Percentiles rank a stretch among this genome's conserved stretches.
Evolutionary conservation across 257 asterid genomes (phyloP).

Genomic region (Penstemon barbatus): DNA sequence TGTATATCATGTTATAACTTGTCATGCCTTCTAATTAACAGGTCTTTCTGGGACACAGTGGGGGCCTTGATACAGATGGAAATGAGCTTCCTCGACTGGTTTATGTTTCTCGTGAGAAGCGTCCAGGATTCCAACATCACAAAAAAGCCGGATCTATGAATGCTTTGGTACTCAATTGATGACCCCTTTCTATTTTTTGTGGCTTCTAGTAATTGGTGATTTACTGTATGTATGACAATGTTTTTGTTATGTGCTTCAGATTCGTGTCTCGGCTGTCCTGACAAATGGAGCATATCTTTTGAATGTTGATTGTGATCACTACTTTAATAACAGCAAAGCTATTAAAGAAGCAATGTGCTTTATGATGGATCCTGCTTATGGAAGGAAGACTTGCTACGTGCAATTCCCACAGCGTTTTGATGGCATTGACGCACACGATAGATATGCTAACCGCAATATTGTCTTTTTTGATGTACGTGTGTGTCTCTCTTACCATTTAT

Average conservation of each 20-base stretch:
- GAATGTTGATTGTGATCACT: conserved; percentile 93
- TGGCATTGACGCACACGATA: conserved; percentile 72
- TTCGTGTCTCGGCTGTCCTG: conserved; percentile 85
- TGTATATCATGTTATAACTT: conserved; percentile 17
- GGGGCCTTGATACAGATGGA: conserved; percentile 74
- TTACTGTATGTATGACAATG: conserved; percentile 15
- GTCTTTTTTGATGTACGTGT: conserved; percentile 63
- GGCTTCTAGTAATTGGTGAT: neutral
- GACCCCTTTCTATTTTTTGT: conserved; percentile 1
- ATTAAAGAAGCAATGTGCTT: conserved; percentile 91
- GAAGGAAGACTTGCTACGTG: conserved; percentile 71
- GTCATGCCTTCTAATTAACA: conserved; percentile 11
- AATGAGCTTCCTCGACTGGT: conserved; percentile 78
- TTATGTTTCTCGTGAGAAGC: conserved; percentile 83
- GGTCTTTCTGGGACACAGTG: conserved; percentile 79
- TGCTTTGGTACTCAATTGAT: conserved; percentile 53
- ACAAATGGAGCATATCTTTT: conserved; percentile 79
- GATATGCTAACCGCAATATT: conserved; percentile 76
- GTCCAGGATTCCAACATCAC: conserved; percentile 88
- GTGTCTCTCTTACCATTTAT: neutral
- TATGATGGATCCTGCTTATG: conserved; percentile 74
- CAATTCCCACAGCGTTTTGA: conserved; percentile 58
- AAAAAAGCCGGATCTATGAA: conserved; percentile 89
- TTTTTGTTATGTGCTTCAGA: conserved; percentile 39
- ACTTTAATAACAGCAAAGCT: conserved; percentile 86